Evolutionary conservation across 768 basidiomycete genomes (phyloP).

Genomic region (Termitomyces heimii): DNA sequence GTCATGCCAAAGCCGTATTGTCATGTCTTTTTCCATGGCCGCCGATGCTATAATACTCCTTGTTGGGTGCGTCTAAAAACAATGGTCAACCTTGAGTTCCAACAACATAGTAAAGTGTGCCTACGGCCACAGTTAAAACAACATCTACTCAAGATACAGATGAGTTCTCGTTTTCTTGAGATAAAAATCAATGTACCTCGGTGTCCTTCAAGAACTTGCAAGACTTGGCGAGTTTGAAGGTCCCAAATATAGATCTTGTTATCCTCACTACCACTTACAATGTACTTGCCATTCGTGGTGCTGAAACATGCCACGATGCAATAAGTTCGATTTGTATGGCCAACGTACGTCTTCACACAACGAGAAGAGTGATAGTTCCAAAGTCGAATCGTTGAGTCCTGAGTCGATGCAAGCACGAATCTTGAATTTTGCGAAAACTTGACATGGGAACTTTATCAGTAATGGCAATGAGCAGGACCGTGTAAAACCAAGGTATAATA

Average conservation of each 20-base stretch:
- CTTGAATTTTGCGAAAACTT: slow-evolving; percentile 90
- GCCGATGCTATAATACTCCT: slow-evolving; percentile 78
- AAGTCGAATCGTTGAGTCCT: slow-evolving; percentile 90
- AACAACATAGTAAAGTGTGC: slow-evolving; percentile 15
- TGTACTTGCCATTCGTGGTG: slow-evolving; percentile 54
- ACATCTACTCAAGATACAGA: slow-evolving; percentile 31
- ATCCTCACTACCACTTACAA: slow-evolving; percentile 90
- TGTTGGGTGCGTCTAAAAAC: slow-evolving; percentile 65
- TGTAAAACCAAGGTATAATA: neutral
- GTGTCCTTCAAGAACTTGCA: slow-evolving; percentile 76
- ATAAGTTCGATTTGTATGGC: slow-evolving; percentile 82
- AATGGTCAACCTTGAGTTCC: neutral
- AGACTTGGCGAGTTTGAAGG: slow-evolving; percentile 70
- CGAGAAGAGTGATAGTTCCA: slow-evolving; percentile 93
- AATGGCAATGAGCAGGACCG: slow-evolving; percentile 5
- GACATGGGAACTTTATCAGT: slow-evolving; percentile 64
- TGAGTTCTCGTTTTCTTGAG: neutral
- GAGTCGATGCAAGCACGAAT: slow-evolving; percentile 85
- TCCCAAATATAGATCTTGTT: slow-evolving; percentile 88
- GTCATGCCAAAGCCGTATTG: slow-evolving; percentile 79
- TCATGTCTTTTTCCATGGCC: slow-evolving; percentile 84
- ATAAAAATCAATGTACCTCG: slow-evolving; percentile 43
- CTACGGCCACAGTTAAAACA: slow-evolving; percentile 74
- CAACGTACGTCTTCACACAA: slow-evolving; percentile 89
- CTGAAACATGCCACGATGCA: slow-evolving; percentile 69